Base-by-base conservation (phyloP, 2,329 filamentous ascomycete genomes). In the Pseudogymnoascus sp. region DNA sequence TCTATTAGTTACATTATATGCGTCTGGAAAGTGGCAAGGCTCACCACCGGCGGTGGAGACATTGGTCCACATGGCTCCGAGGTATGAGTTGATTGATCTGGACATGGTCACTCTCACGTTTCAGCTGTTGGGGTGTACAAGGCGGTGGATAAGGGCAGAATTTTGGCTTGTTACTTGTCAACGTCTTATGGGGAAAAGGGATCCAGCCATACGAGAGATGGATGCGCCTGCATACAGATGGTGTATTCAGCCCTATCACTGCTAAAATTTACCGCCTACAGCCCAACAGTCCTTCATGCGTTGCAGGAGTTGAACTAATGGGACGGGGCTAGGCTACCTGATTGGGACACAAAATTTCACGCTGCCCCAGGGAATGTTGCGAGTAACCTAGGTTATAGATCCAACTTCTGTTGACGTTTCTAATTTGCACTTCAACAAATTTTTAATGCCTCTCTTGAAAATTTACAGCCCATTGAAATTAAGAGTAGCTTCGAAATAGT, bases 31-130 rank as follows among this genome's bases (percentile, higher is more conserved):
- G 1, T 53, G 12, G 19, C 16, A 10, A 14, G 28, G 61, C 70
- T 66, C 67, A 74, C 73, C 61, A 70, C 67, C 38, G 71, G 72
- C 40, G 71, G 71, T 67, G 72, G 71, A 64, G 68, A 69, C 72
- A 74, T 74, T 50, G 43, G 50, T 56, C 50, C 6, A 7, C 50
- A 56, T 56, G n/a, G 50, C 28, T 56, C 4, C 46, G 26, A 35
- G 28, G 26, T 19, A 22, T 33, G 50, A 33, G 22, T 50, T 14
- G 2, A n/a, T 50, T 14, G 2, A n/a, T 33, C 10, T 33, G 12
- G 28, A 56, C 16, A 4, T 12, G 33, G 24, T 14, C 16, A 22
- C 50, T 14, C 16, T 35, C 50, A 22, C 16, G 22, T n/a, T 22
- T 50, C 43, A 26, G 22, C 28, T 22, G 50, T 12, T 33, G 6